phyloP scores from a whole-genome alignment of 768 basidiomycete species.

The Austroboletus eburneus region DNA sequence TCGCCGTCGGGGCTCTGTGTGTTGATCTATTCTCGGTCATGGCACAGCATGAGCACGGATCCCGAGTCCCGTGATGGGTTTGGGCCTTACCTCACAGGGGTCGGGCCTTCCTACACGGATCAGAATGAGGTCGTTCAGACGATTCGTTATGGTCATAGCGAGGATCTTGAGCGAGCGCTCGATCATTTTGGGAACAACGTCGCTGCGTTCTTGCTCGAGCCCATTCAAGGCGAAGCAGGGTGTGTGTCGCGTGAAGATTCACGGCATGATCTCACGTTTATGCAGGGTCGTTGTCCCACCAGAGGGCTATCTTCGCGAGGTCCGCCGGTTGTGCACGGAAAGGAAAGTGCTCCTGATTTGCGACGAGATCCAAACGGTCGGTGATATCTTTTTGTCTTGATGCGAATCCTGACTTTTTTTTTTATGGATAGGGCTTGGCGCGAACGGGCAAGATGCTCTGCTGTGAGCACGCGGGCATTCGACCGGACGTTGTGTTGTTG shows the following conservation, averaged over 20 bases:
- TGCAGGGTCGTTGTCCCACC: slow-evolving; percentile 92
- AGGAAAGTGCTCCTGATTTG: slow-evolving; percentile 95
- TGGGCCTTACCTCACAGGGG: slow-evolving; percentile 83
- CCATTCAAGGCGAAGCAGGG: slow-evolving; percentile 99
- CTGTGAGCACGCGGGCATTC: slow-evolving; percentile 80
- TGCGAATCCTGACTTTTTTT: slow-evolving; percentile 1
- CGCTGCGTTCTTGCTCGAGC: slow-evolving; percentile 94
- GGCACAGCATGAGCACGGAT: slow-evolving; percentile 85
- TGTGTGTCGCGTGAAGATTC: slow-evolving; percentile 37
- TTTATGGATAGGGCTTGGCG: slow-evolving; percentile 63
- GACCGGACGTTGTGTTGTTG: slow-evolving; percentile 88
- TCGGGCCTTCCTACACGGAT: slow-evolving; percentile 75
- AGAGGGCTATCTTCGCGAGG: slow-evolving; percentile 75
- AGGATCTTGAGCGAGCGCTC: slow-evolving; percentile 79
- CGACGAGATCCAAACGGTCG: slow-evolving; percentile 95
- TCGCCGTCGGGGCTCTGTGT: not conserved
- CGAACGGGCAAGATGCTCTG: slow-evolving; percentile 94
- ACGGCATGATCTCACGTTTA: too few relatives aligned
- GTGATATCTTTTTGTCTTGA: slow-evolving; percentile 8
- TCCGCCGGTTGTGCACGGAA: slow-evolving; percentile 82
- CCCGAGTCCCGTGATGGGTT: slow-evolving; percentile 84
- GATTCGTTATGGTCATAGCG: slow-evolving; percentile 81
- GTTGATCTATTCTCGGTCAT: slow-evolving; percentile 13
- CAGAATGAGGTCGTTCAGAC: slow-evolving; percentile 42
- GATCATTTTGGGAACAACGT: slow-evolving; percentile 76